phyloP scores from a whole-genome alignment of 768 basidiomycete species.

The Grammothele lineata region DNA sequence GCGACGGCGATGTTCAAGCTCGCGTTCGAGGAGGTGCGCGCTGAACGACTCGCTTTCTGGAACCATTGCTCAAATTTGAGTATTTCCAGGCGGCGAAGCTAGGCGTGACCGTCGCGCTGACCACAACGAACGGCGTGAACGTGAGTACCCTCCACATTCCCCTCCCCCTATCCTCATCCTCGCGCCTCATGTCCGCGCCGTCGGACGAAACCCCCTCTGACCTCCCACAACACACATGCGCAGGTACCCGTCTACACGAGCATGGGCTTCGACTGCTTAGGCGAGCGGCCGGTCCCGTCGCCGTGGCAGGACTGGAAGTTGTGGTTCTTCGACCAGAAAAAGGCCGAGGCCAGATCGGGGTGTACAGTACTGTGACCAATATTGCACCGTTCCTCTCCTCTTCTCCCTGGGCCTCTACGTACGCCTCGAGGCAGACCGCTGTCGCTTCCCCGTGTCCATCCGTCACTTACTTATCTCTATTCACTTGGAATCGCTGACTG shows the following conservation, averaged over 20 bases:
- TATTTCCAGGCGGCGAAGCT: constrained; percentile 3
- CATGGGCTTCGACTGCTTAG: neutral
- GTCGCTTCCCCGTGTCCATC: no score
- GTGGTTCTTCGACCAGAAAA: constrained; percentile 12
- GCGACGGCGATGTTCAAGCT: constrained; percentile 8
- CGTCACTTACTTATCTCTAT: no score
- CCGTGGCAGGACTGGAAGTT: constrained; percentile 10
- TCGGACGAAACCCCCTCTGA: neutral
- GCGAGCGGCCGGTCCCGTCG: neutral
- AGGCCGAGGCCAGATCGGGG: neutral
- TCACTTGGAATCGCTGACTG: no score
- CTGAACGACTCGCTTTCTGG: neutral
- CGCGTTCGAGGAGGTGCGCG: constrained; percentile 6
- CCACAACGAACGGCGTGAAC: constrained; percentile 3
- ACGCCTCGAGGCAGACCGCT: no score
- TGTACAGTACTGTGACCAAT: neutral
- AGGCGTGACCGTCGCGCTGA: constrained; percentile 3
- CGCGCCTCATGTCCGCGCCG: neutral
- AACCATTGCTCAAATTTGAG: neutral
- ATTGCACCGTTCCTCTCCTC: no score
- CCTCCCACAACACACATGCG: no score
- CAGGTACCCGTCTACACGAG: neutral
- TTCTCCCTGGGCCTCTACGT: no score
- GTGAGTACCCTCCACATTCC: neutral
- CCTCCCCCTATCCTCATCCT: neutral